Evolutionary conservation across 2,329 filamentous ascomycete genomes (phyloP).

Genomic region (Stagonosporopsis cucurbitacearum): DNA sequence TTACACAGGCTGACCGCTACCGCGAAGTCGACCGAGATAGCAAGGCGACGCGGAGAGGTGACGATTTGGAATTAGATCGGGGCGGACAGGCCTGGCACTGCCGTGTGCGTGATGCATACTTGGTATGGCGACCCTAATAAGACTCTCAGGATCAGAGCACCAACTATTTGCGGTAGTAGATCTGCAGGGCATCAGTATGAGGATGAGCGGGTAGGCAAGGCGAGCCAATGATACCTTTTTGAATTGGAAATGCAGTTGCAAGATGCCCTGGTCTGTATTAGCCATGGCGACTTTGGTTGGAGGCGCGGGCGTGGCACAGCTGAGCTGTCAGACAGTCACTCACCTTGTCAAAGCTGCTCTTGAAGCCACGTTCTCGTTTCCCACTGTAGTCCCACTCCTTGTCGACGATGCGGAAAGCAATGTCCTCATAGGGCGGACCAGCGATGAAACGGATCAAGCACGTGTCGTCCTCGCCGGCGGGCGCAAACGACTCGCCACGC

Average conservation of each 20-base stretch:
- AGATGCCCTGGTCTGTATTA: constrained; percentile 72
- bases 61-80: neutral
- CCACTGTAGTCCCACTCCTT: constrained; percentile 99
- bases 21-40: constrained; percentile 7
- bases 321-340: constrained; percentile 40
- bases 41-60: neutral
- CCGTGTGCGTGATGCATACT: neutral
- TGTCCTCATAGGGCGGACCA: constrained; percentile 93
- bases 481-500: constrained; percentile 88
- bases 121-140: neutral
- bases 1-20: constrained; percentile 18
- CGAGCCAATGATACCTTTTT: constrained; percentile 74
- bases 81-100: neutral
- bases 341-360: constrained; percentile 97
- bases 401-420: constrained; percentile 96
- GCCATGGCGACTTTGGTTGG: constrained; percentile 11
- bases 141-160: neutral
- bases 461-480: constrained; percentile 94
- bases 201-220: constrained; percentile 8
- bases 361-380: constrained; percentile 92
- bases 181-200: constrained; percentile 45
- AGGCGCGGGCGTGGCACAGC: neutral
- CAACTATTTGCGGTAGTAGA: constrained; percentile 56
- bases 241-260: constrained; percentile 98
- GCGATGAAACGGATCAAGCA: constrained; percentile 96